These are phyloP conservation scores for Sporothrix pseudoabietina DNA, from an alignment of 2,329 filamentous ascomycete genomes.

Conservation along the genomic window DNA sequence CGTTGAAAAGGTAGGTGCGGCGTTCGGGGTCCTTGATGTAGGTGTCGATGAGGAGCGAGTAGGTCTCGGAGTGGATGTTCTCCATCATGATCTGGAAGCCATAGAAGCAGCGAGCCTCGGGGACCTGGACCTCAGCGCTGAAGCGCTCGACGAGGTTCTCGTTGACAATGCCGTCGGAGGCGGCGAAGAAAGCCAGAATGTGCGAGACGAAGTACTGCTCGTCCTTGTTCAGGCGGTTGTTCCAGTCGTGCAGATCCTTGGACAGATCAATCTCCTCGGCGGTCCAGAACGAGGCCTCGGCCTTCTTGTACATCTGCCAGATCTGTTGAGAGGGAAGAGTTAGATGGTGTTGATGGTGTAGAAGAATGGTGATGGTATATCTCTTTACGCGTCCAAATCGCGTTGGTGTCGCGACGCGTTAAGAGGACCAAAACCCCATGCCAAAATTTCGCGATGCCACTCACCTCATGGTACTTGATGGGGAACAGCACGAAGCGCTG, in stretches of 20 bases:
- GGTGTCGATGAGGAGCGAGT: conserved; percentile 97
- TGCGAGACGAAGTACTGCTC: conserved; percentile 98
- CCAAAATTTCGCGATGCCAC: conserved; percentile 44
- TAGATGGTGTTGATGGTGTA: conserved; percentile 42
- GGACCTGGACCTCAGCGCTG: conserved; percentile 93
- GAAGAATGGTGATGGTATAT: conserved; percentile 37
- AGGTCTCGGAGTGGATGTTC: conserved; percentile 99
- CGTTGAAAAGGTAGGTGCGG: conserved; percentile 93
- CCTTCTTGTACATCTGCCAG: conserved; percentile 99
- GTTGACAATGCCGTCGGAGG: conserved; percentile 98
- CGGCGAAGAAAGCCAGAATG: conserved; percentile 98
- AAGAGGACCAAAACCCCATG: neutral
- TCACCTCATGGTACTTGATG: conserved; percentile 98
- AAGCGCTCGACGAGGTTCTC: conserved; percentile 99
- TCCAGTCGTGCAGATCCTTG: conserved; percentile 99
- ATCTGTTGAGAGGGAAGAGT: conserved; percentile 61
- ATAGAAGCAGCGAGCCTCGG: conserved; percentile 99
- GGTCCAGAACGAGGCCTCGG: conserved; percentile 99
- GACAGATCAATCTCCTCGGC: conserved; percentile 99
- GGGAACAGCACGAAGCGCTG: conserved; percentile 97
- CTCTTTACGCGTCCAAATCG: conserved; percentile 66
- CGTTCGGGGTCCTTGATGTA: conserved; percentile 98
- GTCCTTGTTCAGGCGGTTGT: conserved; percentile 94
- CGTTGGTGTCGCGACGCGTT: conserved; percentile 47
- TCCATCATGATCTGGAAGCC: conserved; percentile 99